These are phyloP conservation scores for Fusarium floridanum DNA, from an alignment of 2,329 filamentous ascomycete genomes.

Conservation along the genomic window DNA sequence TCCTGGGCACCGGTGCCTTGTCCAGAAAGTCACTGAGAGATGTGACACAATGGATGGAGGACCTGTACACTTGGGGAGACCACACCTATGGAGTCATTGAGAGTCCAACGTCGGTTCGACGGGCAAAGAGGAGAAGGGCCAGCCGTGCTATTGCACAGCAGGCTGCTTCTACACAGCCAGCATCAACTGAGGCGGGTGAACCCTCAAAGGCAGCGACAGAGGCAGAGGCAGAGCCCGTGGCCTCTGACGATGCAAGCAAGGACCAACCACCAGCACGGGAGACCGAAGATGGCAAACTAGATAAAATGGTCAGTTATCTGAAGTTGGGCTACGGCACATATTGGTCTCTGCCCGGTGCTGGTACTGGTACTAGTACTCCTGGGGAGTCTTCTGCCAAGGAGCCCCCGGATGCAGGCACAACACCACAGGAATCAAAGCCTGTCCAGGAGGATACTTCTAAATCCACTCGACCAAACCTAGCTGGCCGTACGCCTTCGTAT, in stretches of 20 bases:
- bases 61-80: conserved; percentile 85
- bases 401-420: conserved; percentile 20
- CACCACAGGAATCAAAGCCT: conserved; percentile 28
- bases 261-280: conserved; percentile 33
- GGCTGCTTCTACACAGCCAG: conserved; percentile 4
- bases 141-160: conserved; percentile 26
- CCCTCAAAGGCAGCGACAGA: conserved; percentile 2
- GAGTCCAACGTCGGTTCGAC: conserved; percentile 77
- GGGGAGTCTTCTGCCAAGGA: conserved; percentile 32
- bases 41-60: conserved; percentile 88
- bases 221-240: neutral
- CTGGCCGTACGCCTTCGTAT: conserved; percentile 40
- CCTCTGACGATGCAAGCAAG: conserved; percentile 2
- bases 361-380: conserved; percentile 36
- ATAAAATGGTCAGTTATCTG: conserved; percentile 73
- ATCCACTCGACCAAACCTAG: conserved; percentile 17
- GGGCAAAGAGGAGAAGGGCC: conserved; percentile 56
- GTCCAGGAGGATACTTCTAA: conserved; percentile 18
- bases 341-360: conserved; percentile 63
- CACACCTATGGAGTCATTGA: conserved; percentile 87
- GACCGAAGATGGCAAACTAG: conserved; percentile 56
- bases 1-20: conserved; percentile 82
- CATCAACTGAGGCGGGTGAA: conserved; percentile 2
- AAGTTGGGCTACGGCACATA: conserved; percentile 78
- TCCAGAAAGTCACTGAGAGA: conserved; percentile 78